Conservation (phyloP, 2,329 filamentous ascomycete species). For the Colletotrichum tropicale region DNA sequence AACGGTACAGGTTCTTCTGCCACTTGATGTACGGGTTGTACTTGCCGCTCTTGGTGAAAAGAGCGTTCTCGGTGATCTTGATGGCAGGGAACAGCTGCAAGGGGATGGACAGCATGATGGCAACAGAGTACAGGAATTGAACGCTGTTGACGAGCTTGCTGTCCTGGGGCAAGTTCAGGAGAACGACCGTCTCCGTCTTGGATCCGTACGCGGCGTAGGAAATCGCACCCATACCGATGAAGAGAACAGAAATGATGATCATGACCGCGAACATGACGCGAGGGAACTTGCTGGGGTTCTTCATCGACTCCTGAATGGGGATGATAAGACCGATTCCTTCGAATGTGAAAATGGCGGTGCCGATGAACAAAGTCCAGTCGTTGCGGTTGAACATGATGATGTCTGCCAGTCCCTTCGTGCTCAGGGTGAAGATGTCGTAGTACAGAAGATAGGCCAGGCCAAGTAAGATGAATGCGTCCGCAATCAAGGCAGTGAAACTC, state of each 20-base stretch:
- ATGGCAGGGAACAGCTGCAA: slow-evolving; percentile 98
- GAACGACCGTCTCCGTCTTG: slow-evolving; percentile 92
- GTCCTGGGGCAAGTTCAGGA: slow-evolving; percentile 95
- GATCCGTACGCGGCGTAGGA: slow-evolving; percentile 97
- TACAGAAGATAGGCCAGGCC: slow-evolving; percentile 95
- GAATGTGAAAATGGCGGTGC: slow-evolving; percentile 91
- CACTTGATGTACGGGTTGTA: slow-evolving; percentile 99
- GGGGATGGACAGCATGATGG: slow-evolving; percentile 94
- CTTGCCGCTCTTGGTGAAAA: slow-evolving; percentile 94
- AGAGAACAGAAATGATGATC: slow-evolving; percentile 92
- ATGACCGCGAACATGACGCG: slow-evolving; percentile 88
- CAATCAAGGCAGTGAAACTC: slow-evolving; percentile 90
- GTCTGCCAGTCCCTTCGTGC: slow-evolving; percentile 77
- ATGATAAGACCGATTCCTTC: slow-evolving; percentile 80
- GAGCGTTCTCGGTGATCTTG: slow-evolving; percentile 90
- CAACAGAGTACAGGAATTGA: slow-evolving; percentile 95
- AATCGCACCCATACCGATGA: slow-evolving; percentile 88
- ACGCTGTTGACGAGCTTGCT: slow-evolving; percentile 94
- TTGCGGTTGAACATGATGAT: slow-evolving; percentile 89
- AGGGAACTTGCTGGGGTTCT: slow-evolving; percentile 87
- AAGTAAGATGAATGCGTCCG: slow-evolving; percentile 92
- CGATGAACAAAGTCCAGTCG: slow-evolving; percentile 97
- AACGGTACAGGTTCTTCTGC: slow-evolving; percentile 98
- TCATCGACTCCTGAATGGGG: slow-evolving; percentile 81
- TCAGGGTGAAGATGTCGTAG: slow-evolving; percentile 88